Evolutionary conservation across 1,284 basidiomycete species (phyloP).

Genomic region (Moniliella sp.): DNA sequence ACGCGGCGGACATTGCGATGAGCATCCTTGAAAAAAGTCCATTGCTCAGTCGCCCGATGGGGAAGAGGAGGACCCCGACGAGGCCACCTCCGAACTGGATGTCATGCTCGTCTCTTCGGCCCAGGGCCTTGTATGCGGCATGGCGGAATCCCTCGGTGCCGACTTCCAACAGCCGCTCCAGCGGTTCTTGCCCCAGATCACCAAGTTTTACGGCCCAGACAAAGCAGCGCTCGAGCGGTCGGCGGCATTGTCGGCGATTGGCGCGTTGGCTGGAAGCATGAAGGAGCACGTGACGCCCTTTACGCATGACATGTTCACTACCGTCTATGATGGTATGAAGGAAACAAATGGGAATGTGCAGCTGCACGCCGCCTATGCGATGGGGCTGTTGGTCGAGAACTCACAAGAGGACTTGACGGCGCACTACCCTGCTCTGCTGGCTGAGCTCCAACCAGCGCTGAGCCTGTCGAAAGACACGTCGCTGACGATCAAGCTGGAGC

Average conservation of each 20-base stretch:
- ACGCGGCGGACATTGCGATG: constrained; percentile 22
- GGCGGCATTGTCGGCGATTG: constrained; percentile 70
- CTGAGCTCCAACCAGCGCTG: constrained; percentile 67
- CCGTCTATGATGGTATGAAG: constrained; percentile 43
- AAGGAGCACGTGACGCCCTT: constrained; percentile 64
- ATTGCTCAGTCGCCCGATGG: constrained; percentile 58
- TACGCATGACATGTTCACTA: constrained; percentile 42
- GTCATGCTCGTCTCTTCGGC: constrained; percentile 77
- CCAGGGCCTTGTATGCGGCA: constrained; percentile 71
- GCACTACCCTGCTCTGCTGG: constrained; percentile 62
- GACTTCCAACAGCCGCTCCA: constrained; percentile 69
- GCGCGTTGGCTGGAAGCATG: constrained; percentile 84
- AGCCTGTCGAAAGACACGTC: too few species aligned
- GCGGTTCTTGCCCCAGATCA: constrained; percentile 68
- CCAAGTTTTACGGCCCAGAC: constrained; percentile 92
- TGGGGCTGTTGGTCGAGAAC: constrained; percentile 79
- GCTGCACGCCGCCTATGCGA: constrained; percentile 84
- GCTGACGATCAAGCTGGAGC: constrained; percentile 42
- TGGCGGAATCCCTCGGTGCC: constrained; percentile 64
- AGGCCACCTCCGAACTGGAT: constrained; percentile 75
- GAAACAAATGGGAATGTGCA: constrained; percentile 77
- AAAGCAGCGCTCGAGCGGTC: constrained; percentile 81
- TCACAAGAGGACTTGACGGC: constrained; percentile 58
- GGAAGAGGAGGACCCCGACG: constrained; percentile 51
- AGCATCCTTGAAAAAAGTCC: constrained; percentile 48